These are phyloP conservation scores for Stachybotrys elegans DNA, from an alignment of 2,329 filamentous ascomycete genomes.

Conservation along the genomic window DNA sequence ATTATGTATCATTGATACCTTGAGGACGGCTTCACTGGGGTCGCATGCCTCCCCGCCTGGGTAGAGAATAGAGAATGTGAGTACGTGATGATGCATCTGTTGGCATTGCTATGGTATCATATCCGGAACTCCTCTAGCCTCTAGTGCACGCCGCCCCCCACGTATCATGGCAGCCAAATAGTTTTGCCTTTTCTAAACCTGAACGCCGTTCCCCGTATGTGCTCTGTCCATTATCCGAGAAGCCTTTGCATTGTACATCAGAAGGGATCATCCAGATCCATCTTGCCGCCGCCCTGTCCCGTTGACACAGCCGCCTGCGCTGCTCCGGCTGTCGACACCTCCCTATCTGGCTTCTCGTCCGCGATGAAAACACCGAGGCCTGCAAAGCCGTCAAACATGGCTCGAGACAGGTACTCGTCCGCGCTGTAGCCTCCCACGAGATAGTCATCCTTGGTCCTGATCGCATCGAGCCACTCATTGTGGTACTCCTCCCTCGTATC, in stretches of 20 bases:
- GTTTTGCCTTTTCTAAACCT: too few species aligned
- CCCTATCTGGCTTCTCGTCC: slow-evolving; percentile 58
- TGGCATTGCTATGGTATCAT: too few species aligned
- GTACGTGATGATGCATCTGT: too few species aligned
- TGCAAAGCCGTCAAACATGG: slow-evolving; percentile 83
- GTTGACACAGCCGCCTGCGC: slow-evolving; percentile 30
- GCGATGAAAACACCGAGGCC: slow-evolving; percentile 83
- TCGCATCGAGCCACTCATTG: slow-evolving; percentile 66
- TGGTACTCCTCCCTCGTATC: slow-evolving; percentile 59
- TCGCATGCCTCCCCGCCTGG: too few species aligned
- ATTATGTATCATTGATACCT: too few species aligned
- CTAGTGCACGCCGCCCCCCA: too few species aligned
- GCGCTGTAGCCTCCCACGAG: slow-evolving; percentile 79
- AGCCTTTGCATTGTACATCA: slow-evolving; percentile 14
- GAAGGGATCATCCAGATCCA: slow-evolving; percentile 46
- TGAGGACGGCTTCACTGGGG: too few species aligned
- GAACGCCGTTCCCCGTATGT: slow-evolving; percentile 19
- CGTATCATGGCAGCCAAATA: too few species aligned
- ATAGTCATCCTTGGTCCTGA: slow-evolving; percentile 60
- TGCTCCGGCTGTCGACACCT: slow-evolving; percentile 26
- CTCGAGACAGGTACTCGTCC: slow-evolving; percentile 73
- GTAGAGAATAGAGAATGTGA: too few species aligned
- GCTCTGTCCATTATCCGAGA: neutral
- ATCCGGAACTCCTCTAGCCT: too few species aligned
- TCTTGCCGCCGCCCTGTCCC: slow-evolving; percentile 27